Conservation (phyloP, 164 flowering plant species). For the Magnolia changhungtana region DNA sequence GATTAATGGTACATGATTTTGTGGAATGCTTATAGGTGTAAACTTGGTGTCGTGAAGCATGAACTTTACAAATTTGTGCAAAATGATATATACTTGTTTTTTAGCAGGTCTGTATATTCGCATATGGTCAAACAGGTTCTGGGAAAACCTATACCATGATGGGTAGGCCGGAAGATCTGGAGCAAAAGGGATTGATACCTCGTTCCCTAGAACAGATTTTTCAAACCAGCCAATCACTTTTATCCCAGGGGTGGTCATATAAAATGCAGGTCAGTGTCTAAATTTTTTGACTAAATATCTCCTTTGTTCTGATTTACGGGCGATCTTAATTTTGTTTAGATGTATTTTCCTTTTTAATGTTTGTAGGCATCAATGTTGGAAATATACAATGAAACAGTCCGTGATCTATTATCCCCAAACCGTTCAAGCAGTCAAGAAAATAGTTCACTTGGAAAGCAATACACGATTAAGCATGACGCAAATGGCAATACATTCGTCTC, state of each 20-base stretch:
- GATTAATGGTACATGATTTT: too few relatives aligned
- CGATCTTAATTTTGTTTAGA: not conserved
- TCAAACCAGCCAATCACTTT: conserved; percentile 66
- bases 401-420: conserved; percentile 68
- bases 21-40: too few relatives aligned
- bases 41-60: too few relatives aligned
- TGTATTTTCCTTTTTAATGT: not conserved
- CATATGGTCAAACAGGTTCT: conserved; percentile 98
- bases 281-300: not conserved
- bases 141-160: conserved; percentile 99
- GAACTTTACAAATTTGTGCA: too few relatives aligned
- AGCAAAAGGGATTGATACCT: conserved; percentile 84
- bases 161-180: conserved; percentile 77
- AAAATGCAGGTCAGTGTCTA: conserved; percentile 74
- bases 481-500: conserved; percentile 84
- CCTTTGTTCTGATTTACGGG: not conserved
- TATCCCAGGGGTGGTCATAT: conserved; percentile 88
- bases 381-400: conserved; percentile 89
- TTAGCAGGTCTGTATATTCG: conserved; percentile 90
- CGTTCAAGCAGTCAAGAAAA: conserved; percentile 41
- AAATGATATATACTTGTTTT: not conserved
- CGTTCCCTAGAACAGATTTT: conserved; percentile 92
- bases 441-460: conserved; percentile 51
- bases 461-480: conserved; percentile 82
- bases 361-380: conserved; percentile 90